Evolutionary conservation across 176 grass and related monocot species (phyloP).

Genomic region (Tillandsia leiboldiana): DNA sequence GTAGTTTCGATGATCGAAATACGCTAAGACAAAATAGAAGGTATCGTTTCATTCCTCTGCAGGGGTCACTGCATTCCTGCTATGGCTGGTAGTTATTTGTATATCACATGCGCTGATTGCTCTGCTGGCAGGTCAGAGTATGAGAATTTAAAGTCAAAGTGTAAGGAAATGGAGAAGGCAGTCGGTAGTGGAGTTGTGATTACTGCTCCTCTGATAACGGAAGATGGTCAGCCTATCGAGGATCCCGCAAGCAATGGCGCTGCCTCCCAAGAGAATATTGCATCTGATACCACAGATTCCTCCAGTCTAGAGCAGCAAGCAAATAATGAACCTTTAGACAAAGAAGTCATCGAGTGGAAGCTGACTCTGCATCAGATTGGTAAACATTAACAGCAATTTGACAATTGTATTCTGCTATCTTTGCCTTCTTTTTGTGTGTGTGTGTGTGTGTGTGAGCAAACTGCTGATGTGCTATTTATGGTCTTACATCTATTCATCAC

Average conservation of each 20-base stretch:
- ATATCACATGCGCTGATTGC: slow-evolving; percentile 20
- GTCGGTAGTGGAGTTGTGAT: slow-evolving; percentile 75
- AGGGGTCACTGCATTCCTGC: not conserved
- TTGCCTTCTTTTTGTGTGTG: not conserved
- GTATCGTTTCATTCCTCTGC: slow-evolving; percentile 22
- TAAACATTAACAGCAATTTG: slow-evolving; percentile 17
- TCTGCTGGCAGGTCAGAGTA: slow-evolving; percentile 72
- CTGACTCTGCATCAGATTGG: slow-evolving; percentile 96
- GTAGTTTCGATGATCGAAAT: slow-evolving; percentile 56
- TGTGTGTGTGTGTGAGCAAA: not conserved
- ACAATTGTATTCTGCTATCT: not conserved
- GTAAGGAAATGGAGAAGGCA: slow-evolving; percentile 78
- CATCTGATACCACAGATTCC: slow-evolving; percentile 16
- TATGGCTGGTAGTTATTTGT: not conserved
- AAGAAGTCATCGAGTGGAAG: slow-evolving; percentile 80
- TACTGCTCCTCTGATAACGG: slow-evolving; percentile 65
- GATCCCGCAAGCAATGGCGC: slow-evolving; percentile 25
- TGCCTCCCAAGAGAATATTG: slow-evolving; percentile 8
- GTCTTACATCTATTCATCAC: not conserved
- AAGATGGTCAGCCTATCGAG: slow-evolving; percentile 73
- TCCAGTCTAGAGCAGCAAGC: slow-evolving; percentile 14
- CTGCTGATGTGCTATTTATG: not conserved
- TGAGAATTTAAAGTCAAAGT: slow-evolving; percentile 72
- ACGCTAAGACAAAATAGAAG: slow-evolving; percentile 63
- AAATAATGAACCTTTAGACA: slow-evolving; percentile 24